Evolutionary conservation across 2,329 filamentous ascomycete species (phyloP).

Genomic region (Magnaporthiopsis rhizophila): DNA sequence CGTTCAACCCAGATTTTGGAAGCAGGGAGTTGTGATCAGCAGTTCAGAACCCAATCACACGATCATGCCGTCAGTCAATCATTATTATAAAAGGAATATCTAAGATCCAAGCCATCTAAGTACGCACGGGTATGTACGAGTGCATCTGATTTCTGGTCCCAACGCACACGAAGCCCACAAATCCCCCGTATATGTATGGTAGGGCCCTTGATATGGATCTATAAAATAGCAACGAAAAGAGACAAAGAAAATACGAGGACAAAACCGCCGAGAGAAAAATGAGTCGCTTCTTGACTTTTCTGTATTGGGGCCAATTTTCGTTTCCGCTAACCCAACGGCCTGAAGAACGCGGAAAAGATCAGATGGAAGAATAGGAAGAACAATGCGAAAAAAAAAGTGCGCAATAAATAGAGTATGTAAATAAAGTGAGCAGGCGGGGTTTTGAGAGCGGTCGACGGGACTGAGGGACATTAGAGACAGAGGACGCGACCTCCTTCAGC

Average conservation of each 20-base stretch:
- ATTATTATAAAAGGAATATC: not conserved
- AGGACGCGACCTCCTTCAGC: not conserved
- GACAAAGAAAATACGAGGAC: not conserved
- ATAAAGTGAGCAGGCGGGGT: not conserved
- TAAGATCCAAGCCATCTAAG: not conserved
- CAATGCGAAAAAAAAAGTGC: constrained; percentile 1
- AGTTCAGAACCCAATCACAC: too few species aligned
- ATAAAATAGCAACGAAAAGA: not conserved
- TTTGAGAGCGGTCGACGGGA: not conserved
- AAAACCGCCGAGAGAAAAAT: not conserved
- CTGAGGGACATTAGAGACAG: not conserved
- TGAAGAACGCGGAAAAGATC: not conserved
- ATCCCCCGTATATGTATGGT: not conserved
- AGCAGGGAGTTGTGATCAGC: too few species aligned
- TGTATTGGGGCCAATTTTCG: not conserved
- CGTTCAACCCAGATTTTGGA: too few species aligned
- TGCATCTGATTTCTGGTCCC: not conserved
- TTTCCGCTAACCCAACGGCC: not conserved
- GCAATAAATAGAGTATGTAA: constrained; percentile 11
- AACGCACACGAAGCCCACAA: not conserved
- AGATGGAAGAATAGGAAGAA: constrained; percentile 5
- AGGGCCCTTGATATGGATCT: not conserved
- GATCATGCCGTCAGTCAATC: not conserved
- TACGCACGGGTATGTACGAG: not conserved
- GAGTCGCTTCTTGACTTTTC: not conserved